Base-by-base conservation (phyloP, 2,329 filamentous ascomycete species). In the Raffaelea ambrosiae region DNA sequence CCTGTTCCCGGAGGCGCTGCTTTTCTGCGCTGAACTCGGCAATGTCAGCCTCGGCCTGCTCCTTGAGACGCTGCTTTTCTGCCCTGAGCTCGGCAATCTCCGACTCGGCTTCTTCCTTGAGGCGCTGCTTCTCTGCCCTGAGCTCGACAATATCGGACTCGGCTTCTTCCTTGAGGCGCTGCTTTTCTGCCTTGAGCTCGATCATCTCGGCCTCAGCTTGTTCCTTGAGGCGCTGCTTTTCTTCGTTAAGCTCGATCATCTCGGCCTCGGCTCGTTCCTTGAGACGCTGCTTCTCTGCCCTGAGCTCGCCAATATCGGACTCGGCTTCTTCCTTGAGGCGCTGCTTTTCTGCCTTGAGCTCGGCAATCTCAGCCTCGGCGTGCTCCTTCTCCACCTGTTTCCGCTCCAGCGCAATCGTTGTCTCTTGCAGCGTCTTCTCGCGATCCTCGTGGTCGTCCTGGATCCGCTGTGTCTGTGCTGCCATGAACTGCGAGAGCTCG, bases 401-500 rank as follows among this genome's bases (percentile, higher is more conserved):
- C 54, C 86, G 85, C 67, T 95, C 89, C 4, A 97, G 74, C n/a
- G 86, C 78, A 49, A 93, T 69, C 1, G 77, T 82, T 5, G 87
- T 83, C 59, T 95, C 89, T 57, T 90, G 84, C 0, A 90, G 81
- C 46, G 85, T 83, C 62, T 81, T 84, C 59, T 89, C 84, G 52
- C 82, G 85, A 43, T 84, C 83, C 54, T 93, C 86, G 51, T 88
- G 82, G 38, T 90, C 86, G 52, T 91, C 78, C 1, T 78, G 74
- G 52, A 88, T 86, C 20, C 85, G 79, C 59, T 83, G 79, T 20
- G 81, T 86, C 62, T 95, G 90, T 3, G 74, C 73, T 3, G 83
- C 77, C 19, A 97, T 77, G 61, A 96, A 95, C 39, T 84, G 79
- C 2, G 85, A 84, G 47, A 98, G 83, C 60, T 94, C 88, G 19